Conservation (phyloP, 1,284 basidiomycete species). For the Dichomitus squalens region DNA sequence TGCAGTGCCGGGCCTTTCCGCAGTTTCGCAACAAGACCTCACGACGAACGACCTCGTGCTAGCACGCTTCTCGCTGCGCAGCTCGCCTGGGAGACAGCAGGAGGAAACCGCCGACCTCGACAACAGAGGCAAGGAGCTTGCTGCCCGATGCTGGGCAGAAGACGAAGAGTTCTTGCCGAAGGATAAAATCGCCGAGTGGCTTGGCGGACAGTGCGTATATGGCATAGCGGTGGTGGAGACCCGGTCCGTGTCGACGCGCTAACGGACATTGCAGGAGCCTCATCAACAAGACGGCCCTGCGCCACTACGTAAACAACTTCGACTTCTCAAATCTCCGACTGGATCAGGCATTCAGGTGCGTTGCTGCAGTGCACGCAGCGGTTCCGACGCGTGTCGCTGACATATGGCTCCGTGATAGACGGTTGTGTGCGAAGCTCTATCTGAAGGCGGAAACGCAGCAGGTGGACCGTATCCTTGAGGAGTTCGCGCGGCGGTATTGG, state of each 20-base stretch:
- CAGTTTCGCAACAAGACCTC: conserved; percentile 56
- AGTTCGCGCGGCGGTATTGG: conserved; percentile 89
- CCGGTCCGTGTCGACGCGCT: conserved; percentile 10
- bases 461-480: conserved; percentile 93
- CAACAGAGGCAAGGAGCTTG: conserved; percentile 71
- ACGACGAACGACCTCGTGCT: conserved; percentile 47
- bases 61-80: conserved; percentile 45
- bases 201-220: conserved; percentile 87
- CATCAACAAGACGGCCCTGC: conserved; percentile 77
- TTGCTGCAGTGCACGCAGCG: not conserved
- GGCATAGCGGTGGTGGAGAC: not conserved
- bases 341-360: conserved; percentile 87
- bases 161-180: conserved; percentile 82
- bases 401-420: conserved; percentile 45
- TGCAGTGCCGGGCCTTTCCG: conserved; percentile 32
- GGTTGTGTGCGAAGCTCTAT: conserved; percentile 88
- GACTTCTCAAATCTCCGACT: conserved; percentile 85
- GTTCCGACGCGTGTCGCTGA: conserved; percentile 6
- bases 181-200: conserved; percentile 95
- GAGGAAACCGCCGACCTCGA: conserved; percentile 64
- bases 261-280: conserved; percentile 53
- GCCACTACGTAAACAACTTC: conserved; percentile 86
- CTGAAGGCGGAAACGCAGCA: conserved; percentile 98
- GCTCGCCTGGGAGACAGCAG: conserved; percentile 42
- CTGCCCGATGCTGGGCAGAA: conserved; percentile 83